Percentiles rank a stretch among this genome's conserved stretches.
Evolutionary conservation across 345 rosid genomes (phyloP).

Genomic region (Mallotus nudiflorus): DNA sequence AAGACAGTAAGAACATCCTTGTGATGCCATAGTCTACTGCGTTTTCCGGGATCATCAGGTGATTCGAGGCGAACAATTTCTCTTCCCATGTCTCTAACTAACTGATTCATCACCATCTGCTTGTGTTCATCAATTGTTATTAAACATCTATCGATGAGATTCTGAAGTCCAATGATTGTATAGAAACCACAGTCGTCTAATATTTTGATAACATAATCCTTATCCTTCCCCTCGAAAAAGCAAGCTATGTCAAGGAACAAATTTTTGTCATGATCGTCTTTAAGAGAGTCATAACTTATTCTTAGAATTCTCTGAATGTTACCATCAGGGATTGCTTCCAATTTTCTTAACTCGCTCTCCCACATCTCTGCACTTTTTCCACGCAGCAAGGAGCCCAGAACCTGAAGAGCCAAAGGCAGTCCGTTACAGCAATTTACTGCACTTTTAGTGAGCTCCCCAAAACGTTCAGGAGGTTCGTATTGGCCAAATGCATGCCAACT

Average conservation of each 20-base stretch:
- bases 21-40: conserved; percentile 29
- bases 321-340: conserved; percentile 11
- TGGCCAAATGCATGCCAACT: conserved; percentile 12
- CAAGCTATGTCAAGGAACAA: conserved; percentile 35
- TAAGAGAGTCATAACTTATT: conserved; percentile 23
- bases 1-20: conserved; percentile 20
- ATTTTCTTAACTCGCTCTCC: conserved; percentile 13
- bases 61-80: conserved; percentile 19
- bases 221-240: conserved; percentile 18
- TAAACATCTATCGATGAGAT: conserved; percentile 13
- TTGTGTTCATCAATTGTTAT: background rate
- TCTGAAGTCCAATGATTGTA: conserved; percentile 4
- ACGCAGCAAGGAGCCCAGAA: conserved; percentile 15
- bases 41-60: conserved; percentile 7
- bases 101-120: conserved; percentile 17
- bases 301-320: conserved; percentile 9
- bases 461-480: background rate
- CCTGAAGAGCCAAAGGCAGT: conserved; percentile 15
- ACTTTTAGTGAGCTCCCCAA: background rate
- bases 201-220: conserved; percentile 13
- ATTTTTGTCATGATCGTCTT: conserved; percentile 10
- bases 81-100: conserved; percentile 31
- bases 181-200: conserved; percentile 15
- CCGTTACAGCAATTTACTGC: background rate
- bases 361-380: conserved; percentile 15